phyloP scores from a whole-genome alignment of 1,284 basidiomycete species.

The Melampsora larici-populina region DNA sequence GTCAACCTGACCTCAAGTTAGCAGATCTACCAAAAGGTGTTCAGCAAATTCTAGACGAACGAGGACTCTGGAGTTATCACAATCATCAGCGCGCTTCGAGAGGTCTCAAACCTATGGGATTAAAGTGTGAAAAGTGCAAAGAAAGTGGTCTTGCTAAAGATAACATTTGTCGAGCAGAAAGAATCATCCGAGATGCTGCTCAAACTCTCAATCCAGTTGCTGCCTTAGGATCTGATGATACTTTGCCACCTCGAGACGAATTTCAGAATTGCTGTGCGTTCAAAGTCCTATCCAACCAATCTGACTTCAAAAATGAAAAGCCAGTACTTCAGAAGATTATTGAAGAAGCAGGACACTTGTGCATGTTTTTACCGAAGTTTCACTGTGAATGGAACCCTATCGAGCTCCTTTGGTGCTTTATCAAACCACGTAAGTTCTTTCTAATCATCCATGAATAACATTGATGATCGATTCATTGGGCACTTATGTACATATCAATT shows the following conservation, averaged over 20 bases:
- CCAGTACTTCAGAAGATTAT: too few species aligned
- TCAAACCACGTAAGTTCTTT: neutral
- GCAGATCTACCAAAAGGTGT: neutral
- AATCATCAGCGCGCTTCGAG: neutral
- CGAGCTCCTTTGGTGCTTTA: too few species aligned
- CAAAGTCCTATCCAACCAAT: conserved; percentile 9
- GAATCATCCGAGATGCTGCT: neutral
- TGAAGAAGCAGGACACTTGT: too few species aligned
- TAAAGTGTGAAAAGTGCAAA: conserved; percentile 5
- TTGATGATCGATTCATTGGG: too few species aligned
- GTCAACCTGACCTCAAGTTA: neutral
- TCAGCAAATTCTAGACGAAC: neutral
- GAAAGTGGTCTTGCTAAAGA: neutral
- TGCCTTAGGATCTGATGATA: neutral
- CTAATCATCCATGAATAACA: too few species aligned
- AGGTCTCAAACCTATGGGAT: neutral
- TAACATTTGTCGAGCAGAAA: neutral
- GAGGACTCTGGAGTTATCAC: neutral
- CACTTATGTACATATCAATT: too few species aligned
- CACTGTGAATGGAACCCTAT: too few species aligned
- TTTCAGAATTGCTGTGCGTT: conserved; percentile 10
- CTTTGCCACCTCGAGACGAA: neutral
- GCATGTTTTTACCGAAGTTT: too few species aligned
- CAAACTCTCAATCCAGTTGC: too few species aligned
- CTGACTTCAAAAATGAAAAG: too few species aligned